Base-by-base conservation (phyloP, 129 eudicot species). In the Flaveria robusta region DNA sequence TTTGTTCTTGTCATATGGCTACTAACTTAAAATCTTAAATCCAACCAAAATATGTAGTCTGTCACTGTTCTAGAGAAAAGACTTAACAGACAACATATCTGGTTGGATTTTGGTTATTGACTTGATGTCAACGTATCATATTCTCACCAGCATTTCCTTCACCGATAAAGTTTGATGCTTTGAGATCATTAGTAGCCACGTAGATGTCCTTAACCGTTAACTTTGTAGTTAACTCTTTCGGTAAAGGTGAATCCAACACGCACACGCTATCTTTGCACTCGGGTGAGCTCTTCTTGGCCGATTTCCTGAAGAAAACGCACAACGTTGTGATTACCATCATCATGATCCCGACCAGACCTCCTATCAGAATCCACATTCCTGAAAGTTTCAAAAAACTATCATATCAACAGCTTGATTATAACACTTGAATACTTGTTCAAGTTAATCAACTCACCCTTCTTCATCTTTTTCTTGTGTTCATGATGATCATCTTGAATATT, bases 111-210 rank as follows among this genome's bases (percentile, higher is more conserved):
- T 27, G 31, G 68, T 29, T 29, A 29, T 7, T 56, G 10, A 56
- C 1, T 26, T 60, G 5, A 1, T 26, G 67, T 23, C 37, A 22
- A 58, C 16, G 0, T 3, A 56, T 65, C 47, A 43, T 56, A 24
- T 76, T 72, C 74, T 75, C 59, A 91, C 96, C 97, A 1, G 97
- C 97, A 68, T 84, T 83, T 47, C 97, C 97, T 70, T 91, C 88
- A 9, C 97, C 97, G 10, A 91, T 87, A 73, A 84, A 91, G 70
- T 91, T 91, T n/a, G 88, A 81, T 68, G 70, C 83, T 69, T 83
- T 85, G 73, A 91, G 92, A 76, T 86, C 81, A 75, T 86, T 60
- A 0, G 94, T 88, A 56, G 97, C 92, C 15, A 83, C 76, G 73
- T 86, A 83, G 22, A 91, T 85, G 41, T 85, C 88, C 81, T 75